Evolutionary conservation across 176 grass and related monocot genomes (phyloP), one percentile per base, ranked within the genome.

Genomic region (Coix lacrymajobi): DNA sequence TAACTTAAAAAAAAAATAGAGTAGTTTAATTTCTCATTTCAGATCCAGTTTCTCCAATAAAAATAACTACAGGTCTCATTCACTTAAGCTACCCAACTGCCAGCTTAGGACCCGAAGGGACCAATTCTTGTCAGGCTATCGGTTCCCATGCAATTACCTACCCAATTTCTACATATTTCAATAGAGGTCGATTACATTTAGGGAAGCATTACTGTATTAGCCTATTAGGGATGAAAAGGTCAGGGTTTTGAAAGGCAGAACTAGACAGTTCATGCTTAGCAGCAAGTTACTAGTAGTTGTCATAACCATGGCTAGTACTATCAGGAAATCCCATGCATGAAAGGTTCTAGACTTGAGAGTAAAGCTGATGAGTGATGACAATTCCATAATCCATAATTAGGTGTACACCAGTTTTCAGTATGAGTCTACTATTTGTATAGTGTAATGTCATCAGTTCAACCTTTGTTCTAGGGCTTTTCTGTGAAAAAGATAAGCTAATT

Each of bases 301-400:
- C 58, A 29, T 62, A 62, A 29, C 24, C 25, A 29, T 62, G 58
- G 25, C 25, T 25, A 58, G 56, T 12, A 25, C 8, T 11, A 58
- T 25, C 56, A 58, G 12, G n/a, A 25, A n/a, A 58, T 75, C 69
- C 29, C 11, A 51, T 64, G 65, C 20, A 40, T 56, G 34, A 8
- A 49, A 82, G 26, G 41, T 66, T 82, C 44, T 66, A 77, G 69
- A 72, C 24, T 72, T 22, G 25, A 72, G 7, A 31, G 28, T 51
- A 74, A 80, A 80, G 34, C 48, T 78, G 14, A 16, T 61, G 38
- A 81, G n/a, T 61, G 38, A 81, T 19, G 28, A 37, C 12, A 58
- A 64, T 63, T 22, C 8, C 22, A 40, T 71, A 61, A 66, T 65
- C 54, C 71, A 65, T 28, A 80, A 40, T 81, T 28, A 19, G 48